Conservation (phyloP, 2,329 filamentous ascomycete species). For the Fonsecaea multimorphosa region DNA sequence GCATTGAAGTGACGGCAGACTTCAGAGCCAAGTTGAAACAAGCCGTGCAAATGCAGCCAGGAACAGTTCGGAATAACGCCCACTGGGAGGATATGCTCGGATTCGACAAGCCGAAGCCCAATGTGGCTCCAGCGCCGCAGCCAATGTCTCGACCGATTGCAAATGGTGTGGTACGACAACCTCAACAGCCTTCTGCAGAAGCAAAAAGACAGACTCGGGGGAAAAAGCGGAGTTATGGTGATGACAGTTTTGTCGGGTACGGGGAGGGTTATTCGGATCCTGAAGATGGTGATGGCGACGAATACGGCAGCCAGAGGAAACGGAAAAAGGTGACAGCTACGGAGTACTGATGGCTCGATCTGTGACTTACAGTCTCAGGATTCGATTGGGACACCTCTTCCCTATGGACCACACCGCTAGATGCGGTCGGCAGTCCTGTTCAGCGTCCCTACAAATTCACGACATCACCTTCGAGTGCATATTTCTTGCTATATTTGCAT, state of each 20-base stretch:
- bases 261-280: constrained; percentile 59
- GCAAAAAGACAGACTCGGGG: constrained; percentile 53
- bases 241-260: constrained; percentile 59
- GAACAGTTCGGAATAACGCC: constrained; percentile 52
- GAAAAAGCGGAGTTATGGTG: constrained; percentile 57
- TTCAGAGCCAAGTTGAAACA: constrained; percentile 49
- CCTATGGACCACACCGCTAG: constrained; percentile 30
- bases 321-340: constrained; percentile 25
- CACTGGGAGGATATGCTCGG: constrained; percentile 58
- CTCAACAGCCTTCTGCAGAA: constrained; percentile 43
- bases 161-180: constrained; percentile 33
- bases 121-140: constrained; percentile 35
- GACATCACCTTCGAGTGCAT: constrained; percentile 3
- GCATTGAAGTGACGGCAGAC: constrained; percentile 52
- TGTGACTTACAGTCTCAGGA: constrained; percentile 23
- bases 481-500: constrained; percentile 17
- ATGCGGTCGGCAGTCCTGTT: not conserved
- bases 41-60: constrained; percentile 57
- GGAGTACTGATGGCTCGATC: constrained; percentile 15
- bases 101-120: constrained; percentile 51
- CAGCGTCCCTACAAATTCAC: not conserved
- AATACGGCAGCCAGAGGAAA: constrained; percentile 32
- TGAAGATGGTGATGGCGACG: constrained; percentile 51
- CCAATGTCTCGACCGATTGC: constrained; percentile 39
- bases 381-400: constrained; percentile 24